Evolutionary conservation across 1,284 basidiomycete species (phyloP), one percentile per base, ranked within the genome.

Genomic region (Irpex rosettiformis): DNA sequence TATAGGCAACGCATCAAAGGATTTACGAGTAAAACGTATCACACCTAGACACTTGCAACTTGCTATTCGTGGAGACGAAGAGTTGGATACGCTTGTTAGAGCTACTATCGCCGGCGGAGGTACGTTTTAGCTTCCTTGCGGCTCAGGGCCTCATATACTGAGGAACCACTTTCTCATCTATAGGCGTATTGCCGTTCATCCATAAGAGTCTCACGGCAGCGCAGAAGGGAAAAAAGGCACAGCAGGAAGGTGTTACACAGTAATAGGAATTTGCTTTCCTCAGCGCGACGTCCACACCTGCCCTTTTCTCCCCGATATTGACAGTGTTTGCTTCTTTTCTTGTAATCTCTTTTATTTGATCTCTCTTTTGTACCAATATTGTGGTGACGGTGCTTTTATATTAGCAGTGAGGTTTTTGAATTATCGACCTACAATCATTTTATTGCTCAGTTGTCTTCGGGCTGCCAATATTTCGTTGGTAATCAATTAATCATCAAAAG

Each of bases 11-110:
- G 96, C 96, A 24, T 96, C 95, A 8, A 97, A 97, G 72, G 96
- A 98, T 77, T 82, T 98, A 40, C 86, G 91, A 56, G 94, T 97
- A 48, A 98, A 98, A 77, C 93, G 96, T 73, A 97, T 98, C 73
- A 97, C 94, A 0, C 96, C 96, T 21, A 91, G 93, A 65, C 94
- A 96, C 75, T 74, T 96, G 66, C 93, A 96, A 73, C 83, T 95
- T 27, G 94, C 96, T 30, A 98, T 98, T 66, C 92, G 96, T 62
- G 96, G 96, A 54, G 96, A 98, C 73, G 95, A 98, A 71, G 96
- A 93, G 69, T 84, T 96, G 7, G 89, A 92, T 67, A 88, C 81
- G 10, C 84, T 92, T 57, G 88, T 92, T 3, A 81, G 82, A 52
- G 77, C 77, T 28, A 77, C 75, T 3, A 77, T 77, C 53, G 76